Base-by-base conservation (phyloP, 1,284 basidiomycete genomes). In the Chondrostereum purpureum region DNA sequence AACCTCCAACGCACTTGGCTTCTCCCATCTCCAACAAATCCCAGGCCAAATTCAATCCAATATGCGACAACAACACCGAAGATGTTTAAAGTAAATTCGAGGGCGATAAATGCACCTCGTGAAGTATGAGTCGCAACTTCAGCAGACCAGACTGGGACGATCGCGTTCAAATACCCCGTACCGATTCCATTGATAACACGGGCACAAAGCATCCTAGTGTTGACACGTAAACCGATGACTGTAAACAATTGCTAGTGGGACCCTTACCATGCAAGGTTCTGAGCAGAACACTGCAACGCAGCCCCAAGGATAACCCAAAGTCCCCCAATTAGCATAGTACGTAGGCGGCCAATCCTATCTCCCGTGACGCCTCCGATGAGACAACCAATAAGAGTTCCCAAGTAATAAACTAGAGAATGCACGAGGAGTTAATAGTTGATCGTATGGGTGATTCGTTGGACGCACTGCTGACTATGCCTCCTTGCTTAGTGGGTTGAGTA, bases 21-120 rank as follows among this genome's bases (percentile, higher is more conserved):
- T 5, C 55, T 45, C 16, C 73, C 73, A 49, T 74, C 69, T 16
- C 66, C 70, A 22, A 74, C 57, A 49, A 72, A 76, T 12, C 69
- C 66, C 2, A 75, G 63, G 2, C 68, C 72, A 53, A 75, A 78
- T 51, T 74, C 70, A 5, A 77, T 61, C 74, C 73, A 78, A 50
- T 76, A 77, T 5, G 74, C 74, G 36, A 75, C 64, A 18, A 73
- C 73, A 21, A 77, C 73, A 24, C 74, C 75, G 39, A 75, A 70
- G 46, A 75, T 75, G 48, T 76, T 76, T 24, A 65, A 56, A 23
- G 63, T 66, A 39, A 64, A 65, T 45, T 64, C 61, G 20, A 60
- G 45, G 5, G 60, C 62, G 27, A 66, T 65, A 49, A 67, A 63
- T 10, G 63, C 62, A 57, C 69, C 72, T 49, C 70, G 54, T 37